phyloP scores from a whole-genome alignment of 345 rosid genomes.

The Nasturtium officinale region DNA sequence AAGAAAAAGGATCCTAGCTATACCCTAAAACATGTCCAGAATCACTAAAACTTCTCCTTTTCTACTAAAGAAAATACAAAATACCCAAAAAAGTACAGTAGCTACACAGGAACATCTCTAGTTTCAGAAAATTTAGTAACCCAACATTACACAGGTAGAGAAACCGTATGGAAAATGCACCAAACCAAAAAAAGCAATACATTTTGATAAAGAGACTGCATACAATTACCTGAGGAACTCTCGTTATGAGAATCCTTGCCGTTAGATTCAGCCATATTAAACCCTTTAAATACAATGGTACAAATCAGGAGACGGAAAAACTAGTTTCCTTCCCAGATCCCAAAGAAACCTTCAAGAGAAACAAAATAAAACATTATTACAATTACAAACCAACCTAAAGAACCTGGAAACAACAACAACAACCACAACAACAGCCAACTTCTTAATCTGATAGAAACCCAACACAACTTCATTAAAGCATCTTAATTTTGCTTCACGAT shows the following conservation, averaged over 20 bases:
- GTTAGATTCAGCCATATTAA: conserved; percentile 35
- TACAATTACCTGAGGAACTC: conserved; percentile 33
- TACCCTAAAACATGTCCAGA: conserved; percentile 23
- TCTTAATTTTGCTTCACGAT: not conserved
- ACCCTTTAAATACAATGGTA: conserved; percentile 28
- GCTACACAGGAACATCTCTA: conserved; percentile 16
- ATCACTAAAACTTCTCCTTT: conserved; percentile 25
- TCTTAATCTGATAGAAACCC: conserved; percentile 18
- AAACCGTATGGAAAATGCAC: not conserved
- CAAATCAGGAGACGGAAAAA: conserved; percentile 4
- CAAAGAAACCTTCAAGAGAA: conserved; percentile 19
- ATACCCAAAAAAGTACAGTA: not conserved
- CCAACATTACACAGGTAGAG: conserved; percentile 3
- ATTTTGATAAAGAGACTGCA: conserved; percentile 5
- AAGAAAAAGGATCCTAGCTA: not conserved
- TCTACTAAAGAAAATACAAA: conserved; percentile 2
- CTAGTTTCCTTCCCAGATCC: conserved; percentile 22
- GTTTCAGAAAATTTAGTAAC: conserved; percentile 14
- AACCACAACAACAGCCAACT: not conserved
- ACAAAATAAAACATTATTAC: not conserved
- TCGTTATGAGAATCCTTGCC: conserved; percentile 32
- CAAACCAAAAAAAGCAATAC: not conserved
- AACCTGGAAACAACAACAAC: not conserved
- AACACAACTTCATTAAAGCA: conserved; percentile 21
- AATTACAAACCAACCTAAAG: conserved; percentile 26